Conservation (phyloP, 169 alveolate genomes). For the Eimeria praecox region DNA sequence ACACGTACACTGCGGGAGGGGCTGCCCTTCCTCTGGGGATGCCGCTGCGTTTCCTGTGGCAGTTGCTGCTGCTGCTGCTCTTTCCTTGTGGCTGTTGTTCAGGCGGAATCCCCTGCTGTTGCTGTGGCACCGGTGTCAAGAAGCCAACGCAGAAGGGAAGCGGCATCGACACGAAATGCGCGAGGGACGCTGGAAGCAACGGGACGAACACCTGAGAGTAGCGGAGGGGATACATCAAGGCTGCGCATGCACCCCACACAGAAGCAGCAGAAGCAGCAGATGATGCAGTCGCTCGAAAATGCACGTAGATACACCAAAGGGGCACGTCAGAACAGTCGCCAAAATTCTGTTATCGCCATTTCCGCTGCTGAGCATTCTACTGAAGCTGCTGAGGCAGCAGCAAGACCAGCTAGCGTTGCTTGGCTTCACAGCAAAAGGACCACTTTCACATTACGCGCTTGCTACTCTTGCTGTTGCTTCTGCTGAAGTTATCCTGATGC, state of each 20-base stretch:
- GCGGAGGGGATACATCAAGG: slow-evolving; percentile 55
- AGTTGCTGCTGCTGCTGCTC: slow-evolving; percentile 27
- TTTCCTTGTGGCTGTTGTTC: slow-evolving; percentile 35
- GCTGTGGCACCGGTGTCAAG: slow-evolving; percentile 53
- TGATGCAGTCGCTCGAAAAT: neutral
- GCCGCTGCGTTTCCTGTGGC: slow-evolving; percentile 40
- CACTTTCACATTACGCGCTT: neutral
- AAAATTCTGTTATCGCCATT: neutral
- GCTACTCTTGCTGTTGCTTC: neutral
- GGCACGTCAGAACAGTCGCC: neutral
- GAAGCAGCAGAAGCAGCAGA: neutral
- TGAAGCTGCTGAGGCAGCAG: neutral
- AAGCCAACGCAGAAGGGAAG: slow-evolving; percentile 71
- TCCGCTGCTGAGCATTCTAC: neutral
- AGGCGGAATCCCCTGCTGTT: neutral
- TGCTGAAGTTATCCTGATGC: neutral
- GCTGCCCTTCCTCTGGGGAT: slow-evolving; percentile 67
- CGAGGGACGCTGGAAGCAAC: slow-evolving; percentile 47
- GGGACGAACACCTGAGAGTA: slow-evolving; percentile 72
- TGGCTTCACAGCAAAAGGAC: neutral
- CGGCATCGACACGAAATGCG: slow-evolving; percentile 61
- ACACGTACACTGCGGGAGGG: slow-evolving; percentile 54
- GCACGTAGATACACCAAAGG: neutral
- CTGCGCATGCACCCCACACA: slow-evolving; percentile 28
- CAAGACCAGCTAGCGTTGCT: neutral